Percentiles rank a stretch among this genome's conserved stretches.
Evolutionary conservation across 2,329 filamentous ascomycete genomes (phyloP).

Genomic region (Colletotrichum acutatum): DNA sequence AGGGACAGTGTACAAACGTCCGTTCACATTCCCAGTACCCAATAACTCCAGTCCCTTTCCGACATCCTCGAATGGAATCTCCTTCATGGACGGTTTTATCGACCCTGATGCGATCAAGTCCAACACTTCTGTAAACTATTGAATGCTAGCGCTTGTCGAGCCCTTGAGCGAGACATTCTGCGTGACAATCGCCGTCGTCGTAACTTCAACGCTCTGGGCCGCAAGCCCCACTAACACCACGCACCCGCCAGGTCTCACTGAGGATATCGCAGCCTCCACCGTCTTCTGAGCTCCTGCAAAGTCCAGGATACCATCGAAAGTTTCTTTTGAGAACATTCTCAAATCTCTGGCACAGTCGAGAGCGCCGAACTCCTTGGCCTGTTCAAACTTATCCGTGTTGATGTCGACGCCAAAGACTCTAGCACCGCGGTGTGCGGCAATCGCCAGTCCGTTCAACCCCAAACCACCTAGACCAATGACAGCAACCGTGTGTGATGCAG

Average conservation of each 20-base stretch:
- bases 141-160: too few species aligned
- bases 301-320: slow-evolving; percentile 25
- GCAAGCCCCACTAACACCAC: slow-evolving; percentile 29
- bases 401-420: slow-evolving; percentile 21
- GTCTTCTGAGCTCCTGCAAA: slow-evolving; percentile 23
- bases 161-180: too few species aligned
- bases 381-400: slow-evolving; percentile 14
- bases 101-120: background rate
- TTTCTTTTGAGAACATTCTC: background rate
- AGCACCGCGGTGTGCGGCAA: slow-evolving; percentile 12
- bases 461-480: slow-evolving; percentile 30
- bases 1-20: background rate
- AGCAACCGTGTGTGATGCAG: background rate
- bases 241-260: slow-evolving; percentile 20
- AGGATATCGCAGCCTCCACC: slow-evolving; percentile 2
- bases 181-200: too few species aligned
- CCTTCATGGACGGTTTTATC: background rate
- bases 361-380: background rate
- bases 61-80: slow-evolving; percentile 7
- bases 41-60: background rate
- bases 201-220: background rate
- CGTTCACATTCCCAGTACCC: background rate
- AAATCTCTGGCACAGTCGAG: background rate
- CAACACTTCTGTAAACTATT: background rate
- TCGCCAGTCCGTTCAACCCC: slow-evolving; percentile 20